Percentiles rank a stretch among this genome's conserved stretches.
Evolutionary conservation across 1,284 basidiomycete genomes (phyloP).

Genomic region (Leccinum griseonigrum): DNA sequence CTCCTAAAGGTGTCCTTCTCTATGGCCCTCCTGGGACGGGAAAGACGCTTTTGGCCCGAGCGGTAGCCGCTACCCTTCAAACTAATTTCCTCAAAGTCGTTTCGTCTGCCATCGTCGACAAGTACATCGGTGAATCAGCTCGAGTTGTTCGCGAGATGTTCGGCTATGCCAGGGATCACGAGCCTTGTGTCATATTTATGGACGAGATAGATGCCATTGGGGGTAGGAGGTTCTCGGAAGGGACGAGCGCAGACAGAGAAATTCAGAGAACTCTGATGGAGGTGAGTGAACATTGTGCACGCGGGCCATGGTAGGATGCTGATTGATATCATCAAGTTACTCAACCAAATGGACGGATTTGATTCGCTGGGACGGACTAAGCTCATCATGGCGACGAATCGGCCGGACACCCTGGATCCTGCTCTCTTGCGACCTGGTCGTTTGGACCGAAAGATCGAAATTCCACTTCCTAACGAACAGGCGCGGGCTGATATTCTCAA

Average conservation of each 20-base stretch:
- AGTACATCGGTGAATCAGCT: conserved; percentile 98
- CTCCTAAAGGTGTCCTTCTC: conserved; percentile 90
- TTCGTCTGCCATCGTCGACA: conserved; percentile 99
- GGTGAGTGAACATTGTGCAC: conserved; percentile 41
- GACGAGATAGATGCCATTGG: conserved; percentile 99
- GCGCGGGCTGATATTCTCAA: conserved; percentile 95
- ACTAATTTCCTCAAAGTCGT: conserved; percentile 99
- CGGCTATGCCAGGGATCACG: conserved; percentile 94
- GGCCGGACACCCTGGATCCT: conserved; percentile 96
- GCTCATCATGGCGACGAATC: conserved; percentile 98
- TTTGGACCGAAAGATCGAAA: conserved; percentile 97
- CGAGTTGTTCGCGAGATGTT: conserved; percentile 98
- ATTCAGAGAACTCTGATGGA: conserved; percentile 99
- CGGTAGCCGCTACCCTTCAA: conserved; percentile 93
- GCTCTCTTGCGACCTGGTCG: conserved; percentile 95
- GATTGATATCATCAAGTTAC: conserved; percentile 52
- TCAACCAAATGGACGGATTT: conserved; percentile 99
- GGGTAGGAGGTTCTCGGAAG: conserved; percentile 95
- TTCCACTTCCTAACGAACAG: conserved; percentile 97
- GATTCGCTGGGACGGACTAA: conserved; percentile 95
- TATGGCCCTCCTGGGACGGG: conserved; percentile 96
- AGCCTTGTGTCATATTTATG: conserved; percentile 99
- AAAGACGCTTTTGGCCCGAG: conserved; percentile 93
- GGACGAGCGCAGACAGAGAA: conserved; percentile 97
- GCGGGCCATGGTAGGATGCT: neutral